Base-by-base conservation (phyloP, 139 green algal genomes). In the Astrephomene gubernaculifera region DNA sequence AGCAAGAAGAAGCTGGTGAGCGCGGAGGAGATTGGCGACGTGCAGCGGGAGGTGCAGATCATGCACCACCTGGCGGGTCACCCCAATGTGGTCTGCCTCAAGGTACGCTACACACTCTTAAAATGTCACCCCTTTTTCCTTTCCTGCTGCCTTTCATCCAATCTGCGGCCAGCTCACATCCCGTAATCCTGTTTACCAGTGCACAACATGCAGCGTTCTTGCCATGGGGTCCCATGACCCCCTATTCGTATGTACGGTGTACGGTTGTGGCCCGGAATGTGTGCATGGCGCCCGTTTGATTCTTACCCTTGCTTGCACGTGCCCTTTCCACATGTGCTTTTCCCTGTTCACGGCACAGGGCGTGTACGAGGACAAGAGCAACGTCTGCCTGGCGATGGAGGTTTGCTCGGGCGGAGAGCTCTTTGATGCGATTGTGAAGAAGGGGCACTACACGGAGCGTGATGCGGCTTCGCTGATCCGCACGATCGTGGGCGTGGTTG, bases 401-500 rank as follows among this genome's bases (percentile, higher is more conserved):
- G 84, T 99, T 19, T 98, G 95, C 91, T 87, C 73, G 12, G 92
- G 97, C 41, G 97, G 97, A 2, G 97, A 99, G 93, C 95, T 99
- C 45, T 99, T 99, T 91, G 97, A 99, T 89, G 80, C 93, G 38
- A 99, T 99, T 76, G 94, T 98, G 33, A 89, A 91, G 74, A 89
- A 86, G 25, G 95, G 96, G 4, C 92, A 97, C 70, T 98, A 97
- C 92, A 95, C 85, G 69, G 97, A 99, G 91, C 94, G 94, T 85
- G 93, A 96, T 54, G 96, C 86, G 17, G 88, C 90, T 0, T 70
- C 65, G 38, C 68, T 90, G 10, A 91, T 92, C 53, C 87, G 90
- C 19, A 89, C 83, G 7, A 98, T 99, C 57, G 90, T 99, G 38
- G 87, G 91, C 39, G 94, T 98, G 41, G 94, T 99, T 27, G 91